These are phyloP conservation scores for Kockiozyma suomiensis DNA, from an alignment of 805 yeast species.

Conservation along the genomic window DNA sequence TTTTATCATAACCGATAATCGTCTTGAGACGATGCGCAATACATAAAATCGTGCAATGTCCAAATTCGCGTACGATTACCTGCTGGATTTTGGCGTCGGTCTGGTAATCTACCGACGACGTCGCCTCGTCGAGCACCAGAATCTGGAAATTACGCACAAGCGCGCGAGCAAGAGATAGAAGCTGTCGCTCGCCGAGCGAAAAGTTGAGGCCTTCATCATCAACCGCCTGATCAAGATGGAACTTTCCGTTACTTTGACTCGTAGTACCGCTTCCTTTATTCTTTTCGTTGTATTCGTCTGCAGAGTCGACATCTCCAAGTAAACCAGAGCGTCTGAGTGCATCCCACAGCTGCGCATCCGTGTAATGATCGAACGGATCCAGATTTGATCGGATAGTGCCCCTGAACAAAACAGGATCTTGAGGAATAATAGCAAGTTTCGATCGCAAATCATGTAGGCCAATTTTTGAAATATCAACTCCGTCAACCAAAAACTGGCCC, in stretches of 20 bases:
- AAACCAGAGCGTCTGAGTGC: slow-evolving; percentile 59
- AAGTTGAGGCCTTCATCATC: slow-evolving; percentile 73
- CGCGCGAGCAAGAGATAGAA: slow-evolving; percentile 71
- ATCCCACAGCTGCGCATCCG: slow-evolving; percentile 68
- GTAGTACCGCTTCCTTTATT: not conserved
- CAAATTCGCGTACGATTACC: slow-evolving; percentile 61
- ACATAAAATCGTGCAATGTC: slow-evolving; percentile 65
- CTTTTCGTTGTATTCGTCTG: slow-evolving; percentile 18
- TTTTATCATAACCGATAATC: slow-evolving; percentile 71
- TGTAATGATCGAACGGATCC: slow-evolving; percentile 67
- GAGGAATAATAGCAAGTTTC: slow-evolving; percentile 81
- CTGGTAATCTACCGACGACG: slow-evolving; percentile 73
- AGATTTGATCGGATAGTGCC: slow-evolving; percentile 76
- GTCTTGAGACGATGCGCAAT: slow-evolving; percentile 79
- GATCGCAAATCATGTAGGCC: slow-evolving; percentile 73
- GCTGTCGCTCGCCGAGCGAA: slow-evolving; percentile 71
- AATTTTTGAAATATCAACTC: slow-evolving; percentile 60
- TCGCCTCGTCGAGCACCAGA: slow-evolving; percentile 73
- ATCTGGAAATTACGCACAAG: slow-evolving; percentile 64
- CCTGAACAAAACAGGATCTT: slow-evolving; percentile 81
- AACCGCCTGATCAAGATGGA: slow-evolving; percentile 61
- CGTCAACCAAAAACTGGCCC: slow-evolving; percentile 67
- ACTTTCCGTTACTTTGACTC: slow-evolving; percentile 47
- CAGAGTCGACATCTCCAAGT: slow-evolving; percentile 22
- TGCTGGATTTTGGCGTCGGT: slow-evolving; percentile 67